A percentile compares a stretch with the other conserved stretches of the same genome.
These are phyloP conservation scores for Candolleomyces aberdarensis DNA, from an alignment of 768 basidiomycete species.

Conservation along the genomic window DNA sequence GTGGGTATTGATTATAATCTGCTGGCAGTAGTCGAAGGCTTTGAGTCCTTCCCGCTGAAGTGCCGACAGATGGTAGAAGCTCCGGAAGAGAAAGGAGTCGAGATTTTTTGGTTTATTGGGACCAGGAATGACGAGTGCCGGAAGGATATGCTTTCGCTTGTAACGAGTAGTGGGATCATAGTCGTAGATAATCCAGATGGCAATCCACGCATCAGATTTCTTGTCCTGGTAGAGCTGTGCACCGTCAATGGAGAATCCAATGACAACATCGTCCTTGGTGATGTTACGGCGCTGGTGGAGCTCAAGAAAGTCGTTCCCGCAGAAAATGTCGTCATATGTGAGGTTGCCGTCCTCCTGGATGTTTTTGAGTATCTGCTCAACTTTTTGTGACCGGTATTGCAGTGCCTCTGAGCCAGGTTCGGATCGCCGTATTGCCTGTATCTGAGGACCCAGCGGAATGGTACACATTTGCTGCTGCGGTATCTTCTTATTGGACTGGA, in stretches of 20 bases:
- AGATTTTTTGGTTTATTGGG: slow-evolving; percentile 34
- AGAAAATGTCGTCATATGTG: slow-evolving; percentile 18
- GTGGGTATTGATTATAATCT: slow-evolving; percentile 14
- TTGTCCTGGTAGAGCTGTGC: slow-evolving; percentile 40
- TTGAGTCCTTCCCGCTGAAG: slow-evolving; percentile 26
- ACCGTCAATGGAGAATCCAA: slow-evolving; percentile 35
- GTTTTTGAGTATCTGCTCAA: slow-evolving; percentile 12
- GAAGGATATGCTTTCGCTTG: slow-evolving; percentile 27
- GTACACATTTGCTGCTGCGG: slow-evolving; percentile 32
- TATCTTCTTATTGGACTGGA: slow-evolving; percentile 15
- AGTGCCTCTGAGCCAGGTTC: slow-evolving; percentile 20
- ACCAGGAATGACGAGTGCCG: slow-evolving; percentile 30
- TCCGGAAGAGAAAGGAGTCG: slow-evolving; percentile 31
- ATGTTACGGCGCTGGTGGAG: slow-evolving; percentile 16
- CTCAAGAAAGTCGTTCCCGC: slow-evolving; percentile 22
- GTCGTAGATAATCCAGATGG: slow-evolving; percentile 30
- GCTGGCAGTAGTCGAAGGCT: not conserved
- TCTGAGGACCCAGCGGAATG: slow-evolving; percentile 38
- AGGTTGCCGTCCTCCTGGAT: not conserved
- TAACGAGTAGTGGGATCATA: slow-evolving; percentile 26
- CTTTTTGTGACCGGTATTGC: slow-evolving; percentile 22
- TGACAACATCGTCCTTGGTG: slow-evolving; percentile 22
- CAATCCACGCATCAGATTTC: slow-evolving; percentile 39
- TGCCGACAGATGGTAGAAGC: slow-evolving; percentile 32
- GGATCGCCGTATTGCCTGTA: slow-evolving; percentile 34